Base-by-base conservation (phyloP, 2,329 filamentous ascomycete species). In the Paecilomyces sp. region DNA sequence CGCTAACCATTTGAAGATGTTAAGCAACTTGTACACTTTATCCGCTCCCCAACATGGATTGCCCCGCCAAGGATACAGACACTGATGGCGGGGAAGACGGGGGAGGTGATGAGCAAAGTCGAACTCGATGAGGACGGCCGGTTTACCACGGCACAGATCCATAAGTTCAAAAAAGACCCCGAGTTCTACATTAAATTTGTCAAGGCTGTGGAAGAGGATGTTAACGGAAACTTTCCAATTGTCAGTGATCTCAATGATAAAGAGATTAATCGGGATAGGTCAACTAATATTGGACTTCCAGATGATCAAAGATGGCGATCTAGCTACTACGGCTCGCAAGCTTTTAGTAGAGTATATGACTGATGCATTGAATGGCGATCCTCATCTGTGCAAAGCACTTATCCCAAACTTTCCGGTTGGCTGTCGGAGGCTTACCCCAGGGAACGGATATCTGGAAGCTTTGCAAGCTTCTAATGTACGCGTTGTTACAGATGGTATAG, bases 401-500 rank as follows among this genome's bases (percentile, higher is more conserved):
- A 57, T 64, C 6, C 62, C 66, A 13, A 54, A 60, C n/a, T 69
- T 64, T 31, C 28, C 58, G 33, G 59, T 64, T 11, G 67, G 68
- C 9, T 70, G 68, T 58, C 60, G 65, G 8, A 54, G 67, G 13
- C 57, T 63, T 24, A 65, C 63, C 2, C 66, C 67, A 6, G 65
- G 62, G 3, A 61, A 61, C 22, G 64, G 61, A 15, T 69, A 68
- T 55, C 64, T 68, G 3, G 65, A 69, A 22, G 56, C 63, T 1
- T 54, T 69, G 3, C 55, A 52, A 8, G 24, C 61, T 41, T 50
- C 63, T 1, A 70, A 68, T 52, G 62, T 67, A 57, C 18, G 57
- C 53, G 56, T 67, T 52, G 51, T 64, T 57, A 55, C 57, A 1
- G 57, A 60, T 15, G 8, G 24, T 2, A 30, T 28, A 50, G 22